Evolutionary conservation across 768 basidiomycete species (phyloP).

Genomic region (Dentipellis fragilis): DNA sequence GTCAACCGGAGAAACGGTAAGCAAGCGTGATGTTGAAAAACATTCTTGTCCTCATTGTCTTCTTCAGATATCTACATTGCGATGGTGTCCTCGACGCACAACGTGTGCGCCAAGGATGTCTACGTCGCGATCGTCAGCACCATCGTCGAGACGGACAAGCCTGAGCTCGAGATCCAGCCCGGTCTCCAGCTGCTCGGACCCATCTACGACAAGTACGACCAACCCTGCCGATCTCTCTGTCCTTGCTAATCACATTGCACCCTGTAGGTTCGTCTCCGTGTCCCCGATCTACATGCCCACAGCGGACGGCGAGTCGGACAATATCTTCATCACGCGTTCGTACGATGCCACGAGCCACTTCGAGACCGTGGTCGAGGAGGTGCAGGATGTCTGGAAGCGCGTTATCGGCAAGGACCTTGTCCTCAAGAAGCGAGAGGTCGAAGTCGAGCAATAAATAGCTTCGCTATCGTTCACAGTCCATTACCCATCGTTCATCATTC

Average conservation of each 20-base stretch:
- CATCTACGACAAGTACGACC: slow-evolving; percentile 82
- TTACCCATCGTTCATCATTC: neutral
- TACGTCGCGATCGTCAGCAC: slow-evolving; percentile 98
- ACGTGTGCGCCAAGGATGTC: slow-evolving; percentile 92
- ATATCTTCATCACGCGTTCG: slow-evolving; percentile 94
- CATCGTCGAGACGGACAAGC: slow-evolving; percentile 89
- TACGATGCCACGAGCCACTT: slow-evolving; percentile 99
- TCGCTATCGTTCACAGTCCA: slow-evolving; percentile 1
- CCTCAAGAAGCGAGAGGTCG: slow-evolving; percentile 80
- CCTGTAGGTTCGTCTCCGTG: slow-evolving; percentile 76
- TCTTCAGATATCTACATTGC: slow-evolving; percentile 95
- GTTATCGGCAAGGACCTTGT: slow-evolving; percentile 69
- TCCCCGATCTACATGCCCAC: slow-evolving; percentile 86
- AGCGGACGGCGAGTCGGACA: slow-evolving; percentile 68
- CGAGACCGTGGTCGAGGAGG: slow-evolving; percentile 96
- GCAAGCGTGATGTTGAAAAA: slow-evolving; percentile 15
- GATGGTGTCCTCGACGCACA: slow-evolving; percentile 93
- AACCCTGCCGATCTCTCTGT: slow-evolving; percentile 4
- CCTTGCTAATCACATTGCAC: neutral
- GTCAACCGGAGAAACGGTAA: slow-evolving; percentile 85
- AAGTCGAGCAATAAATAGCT: slow-evolving; percentile 36
- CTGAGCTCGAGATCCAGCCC: slow-evolving; percentile 87
- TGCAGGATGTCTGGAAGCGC: slow-evolving; percentile 92
- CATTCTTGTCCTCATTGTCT: slow-evolving; percentile 4
- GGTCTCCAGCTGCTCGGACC: slow-evolving; percentile 87